These are phyloP conservation scores for Vigna nakashimae DNA, from an alignment of 306 rosid species.

Conservation along the genomic window DNA sequence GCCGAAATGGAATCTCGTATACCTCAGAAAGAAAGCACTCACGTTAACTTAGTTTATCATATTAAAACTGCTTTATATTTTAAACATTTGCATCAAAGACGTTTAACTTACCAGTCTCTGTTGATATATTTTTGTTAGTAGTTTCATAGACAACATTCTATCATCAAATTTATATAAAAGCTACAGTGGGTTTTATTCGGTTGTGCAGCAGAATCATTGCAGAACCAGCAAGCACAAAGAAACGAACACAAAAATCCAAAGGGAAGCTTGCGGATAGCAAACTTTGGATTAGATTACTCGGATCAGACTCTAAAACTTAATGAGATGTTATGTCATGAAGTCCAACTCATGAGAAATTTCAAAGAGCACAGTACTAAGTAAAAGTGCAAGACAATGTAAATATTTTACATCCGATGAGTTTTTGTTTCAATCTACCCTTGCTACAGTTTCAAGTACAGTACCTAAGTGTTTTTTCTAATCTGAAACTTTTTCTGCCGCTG, in stretches of 20 bases:
- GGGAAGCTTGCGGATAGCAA: not conserved
- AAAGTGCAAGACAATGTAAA: not conserved
- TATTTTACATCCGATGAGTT: not conserved
- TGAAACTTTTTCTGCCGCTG: not conserved
- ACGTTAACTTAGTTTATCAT: not conserved
- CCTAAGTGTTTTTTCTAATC: not conserved
- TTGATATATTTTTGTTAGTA: not conserved
- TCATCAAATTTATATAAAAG: not conserved
- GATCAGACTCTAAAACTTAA: not conserved
- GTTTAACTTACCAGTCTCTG: not conserved
- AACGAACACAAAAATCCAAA: constrained; percentile 1
- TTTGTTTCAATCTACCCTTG: not conserved
- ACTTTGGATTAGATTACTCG: not conserved
- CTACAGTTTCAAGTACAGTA: not conserved
- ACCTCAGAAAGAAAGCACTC: constrained; percentile 12
- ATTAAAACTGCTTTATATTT: not conserved
- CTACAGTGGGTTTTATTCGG: not conserved
- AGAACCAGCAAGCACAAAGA: constrained; percentile 1
- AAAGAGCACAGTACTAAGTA: not conserved
- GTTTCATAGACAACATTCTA: not conserved
- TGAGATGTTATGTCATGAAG: constrained; percentile 9
- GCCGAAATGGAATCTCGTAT: not conserved
- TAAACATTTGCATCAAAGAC: not conserved
- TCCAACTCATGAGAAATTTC: not conserved
- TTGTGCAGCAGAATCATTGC: not conserved